These are phyloP conservation scores for Flaveria floridana DNA, from an alignment of 140 eudicot genomes.

Conservation along the genomic window DNA sequence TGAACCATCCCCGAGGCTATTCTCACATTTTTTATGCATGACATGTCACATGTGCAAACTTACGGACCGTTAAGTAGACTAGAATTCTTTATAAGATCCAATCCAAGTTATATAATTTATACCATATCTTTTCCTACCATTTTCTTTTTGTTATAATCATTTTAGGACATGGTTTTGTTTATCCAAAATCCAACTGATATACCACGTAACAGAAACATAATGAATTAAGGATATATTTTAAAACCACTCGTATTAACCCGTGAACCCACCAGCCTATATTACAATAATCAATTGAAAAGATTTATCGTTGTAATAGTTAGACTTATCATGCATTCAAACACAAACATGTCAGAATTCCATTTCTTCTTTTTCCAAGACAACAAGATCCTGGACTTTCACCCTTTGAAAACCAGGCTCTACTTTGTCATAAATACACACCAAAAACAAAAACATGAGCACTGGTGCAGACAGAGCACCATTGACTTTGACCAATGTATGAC, in stretches of 20 bases:
- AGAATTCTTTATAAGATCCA: too few species aligned
- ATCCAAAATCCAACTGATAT: too few species aligned
- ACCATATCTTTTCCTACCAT: too few species aligned
- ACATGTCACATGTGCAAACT: too few species aligned
- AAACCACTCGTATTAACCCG: background rate
- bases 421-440: slow-evolving; percentile 19
- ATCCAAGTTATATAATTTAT: too few species aligned
- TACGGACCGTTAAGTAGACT: too few species aligned
- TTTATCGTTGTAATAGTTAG: background rate
- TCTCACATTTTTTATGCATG: too few species aligned
- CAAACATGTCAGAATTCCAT: slow-evolving; percentile 1
- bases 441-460: slow-evolving; percentile 5
- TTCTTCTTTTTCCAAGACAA: background rate
- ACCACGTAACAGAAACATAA: too few species aligned
- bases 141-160: too few species aligned
- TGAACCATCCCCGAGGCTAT: too few species aligned
- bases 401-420: slow-evolving; percentile 36
- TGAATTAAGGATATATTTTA: background rate
- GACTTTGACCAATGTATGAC: slow-evolving; percentile 34
- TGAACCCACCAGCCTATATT: too few species aligned
- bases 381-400: slow-evolving; percentile 34
- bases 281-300: background rate
- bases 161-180: too few species aligned
- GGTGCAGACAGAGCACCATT: slow-evolving; percentile 14
- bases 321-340: background rate